Conservation (phyloP, 129 eudicot genomes). For the Ambrosia trifida region DNA sequence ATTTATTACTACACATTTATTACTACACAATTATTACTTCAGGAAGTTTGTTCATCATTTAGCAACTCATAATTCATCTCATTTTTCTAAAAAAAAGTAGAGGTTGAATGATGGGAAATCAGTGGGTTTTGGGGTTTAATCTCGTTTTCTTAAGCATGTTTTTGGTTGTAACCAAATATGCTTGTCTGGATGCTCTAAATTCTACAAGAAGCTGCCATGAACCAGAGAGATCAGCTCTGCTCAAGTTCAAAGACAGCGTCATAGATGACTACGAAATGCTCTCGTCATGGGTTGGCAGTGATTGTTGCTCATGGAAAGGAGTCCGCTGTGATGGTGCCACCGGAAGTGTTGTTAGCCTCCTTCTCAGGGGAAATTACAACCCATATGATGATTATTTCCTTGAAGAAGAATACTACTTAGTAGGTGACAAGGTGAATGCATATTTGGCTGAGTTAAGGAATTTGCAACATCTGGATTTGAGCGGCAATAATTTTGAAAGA, state of each 20-base stretch:
- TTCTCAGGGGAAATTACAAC: no score
- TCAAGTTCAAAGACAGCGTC: no score
- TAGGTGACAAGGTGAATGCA: neutral
- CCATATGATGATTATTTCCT: neutral
- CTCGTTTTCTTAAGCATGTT: neutral
- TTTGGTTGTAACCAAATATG: neutral
- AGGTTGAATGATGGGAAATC: neutral
- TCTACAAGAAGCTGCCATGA: no score
- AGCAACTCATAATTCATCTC: neutral
- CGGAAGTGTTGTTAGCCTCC: no score
- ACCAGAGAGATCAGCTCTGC: no score
- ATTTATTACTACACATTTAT: no score
- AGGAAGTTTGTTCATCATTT: neutral
- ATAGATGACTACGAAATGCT: no score
- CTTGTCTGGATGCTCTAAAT: neutral
- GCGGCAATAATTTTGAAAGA: conserved; percentile 5
- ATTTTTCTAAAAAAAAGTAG: neutral
- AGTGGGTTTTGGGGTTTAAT: neutral
- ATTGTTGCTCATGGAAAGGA: no score
- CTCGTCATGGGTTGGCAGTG: no score
- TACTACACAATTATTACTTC: no score
- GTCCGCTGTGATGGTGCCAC: no score
- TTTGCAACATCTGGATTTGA: conserved; percentile 16
- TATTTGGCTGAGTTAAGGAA: conserved; percentile 9
- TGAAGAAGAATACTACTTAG: neutral